Evolutionary conservation across 208 protist genomes (phyloP).

Genomic region (Leishmania martiniquensis): DNA sequence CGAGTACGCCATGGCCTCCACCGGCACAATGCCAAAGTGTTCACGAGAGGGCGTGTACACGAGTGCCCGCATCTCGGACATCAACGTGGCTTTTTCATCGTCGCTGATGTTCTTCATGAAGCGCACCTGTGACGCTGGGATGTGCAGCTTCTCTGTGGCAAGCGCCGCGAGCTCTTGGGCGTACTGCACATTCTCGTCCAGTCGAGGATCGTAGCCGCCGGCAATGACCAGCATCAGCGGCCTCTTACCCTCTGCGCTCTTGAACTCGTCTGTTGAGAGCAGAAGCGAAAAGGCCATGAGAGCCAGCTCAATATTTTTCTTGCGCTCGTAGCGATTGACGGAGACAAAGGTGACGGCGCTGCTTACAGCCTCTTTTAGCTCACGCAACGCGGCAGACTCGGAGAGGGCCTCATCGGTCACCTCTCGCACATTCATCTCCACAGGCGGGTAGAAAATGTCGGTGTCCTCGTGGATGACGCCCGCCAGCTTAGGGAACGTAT

Average conservation of each 20-base stretch:
- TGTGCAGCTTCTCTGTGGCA: slow-evolving; percentile 33
- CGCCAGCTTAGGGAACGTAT: slow-evolving; percentile 58
- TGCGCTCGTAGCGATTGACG: slow-evolving; percentile 98
- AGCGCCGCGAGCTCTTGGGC: slow-evolving; percentile 71
- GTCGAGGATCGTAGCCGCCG: slow-evolving; percentile 83
- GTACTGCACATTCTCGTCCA: slow-evolving; percentile 86
- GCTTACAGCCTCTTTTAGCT: slow-evolving; percentile 23
- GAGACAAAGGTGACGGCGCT: slow-evolving; percentile 87
- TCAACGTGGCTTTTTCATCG: slow-evolving; percentile 60
- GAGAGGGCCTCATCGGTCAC: slow-evolving; percentile 5
- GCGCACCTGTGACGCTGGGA: slow-evolving; percentile 39
- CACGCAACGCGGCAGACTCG: slow-evolving; percentile 12
- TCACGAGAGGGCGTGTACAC: slow-evolving; percentile 95
- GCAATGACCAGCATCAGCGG: slow-evolving; percentile 74
- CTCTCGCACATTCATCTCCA: slow-evolving; percentile 30
- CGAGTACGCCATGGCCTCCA: slow-evolving; percentile 82
- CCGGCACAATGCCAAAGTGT: slow-evolving; percentile 96
- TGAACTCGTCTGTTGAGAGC: slow-evolving; percentile 35
- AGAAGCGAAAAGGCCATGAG: slow-evolving; percentile 76
- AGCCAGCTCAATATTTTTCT: slow-evolving; percentile 96
- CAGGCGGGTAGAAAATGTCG: slow-evolving; percentile 85
- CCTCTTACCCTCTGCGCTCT: slow-evolving; percentile 1
- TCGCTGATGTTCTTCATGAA: slow-evolving; percentile 90
- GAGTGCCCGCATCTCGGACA: slow-evolving; percentile 75
- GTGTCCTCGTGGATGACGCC: slow-evolving; percentile 32